These are phyloP conservation scores for Periglandula ipomoeae DNA, from an alignment of 2,329 filamentous ascomycete species.

Conservation along the genomic window DNA sequence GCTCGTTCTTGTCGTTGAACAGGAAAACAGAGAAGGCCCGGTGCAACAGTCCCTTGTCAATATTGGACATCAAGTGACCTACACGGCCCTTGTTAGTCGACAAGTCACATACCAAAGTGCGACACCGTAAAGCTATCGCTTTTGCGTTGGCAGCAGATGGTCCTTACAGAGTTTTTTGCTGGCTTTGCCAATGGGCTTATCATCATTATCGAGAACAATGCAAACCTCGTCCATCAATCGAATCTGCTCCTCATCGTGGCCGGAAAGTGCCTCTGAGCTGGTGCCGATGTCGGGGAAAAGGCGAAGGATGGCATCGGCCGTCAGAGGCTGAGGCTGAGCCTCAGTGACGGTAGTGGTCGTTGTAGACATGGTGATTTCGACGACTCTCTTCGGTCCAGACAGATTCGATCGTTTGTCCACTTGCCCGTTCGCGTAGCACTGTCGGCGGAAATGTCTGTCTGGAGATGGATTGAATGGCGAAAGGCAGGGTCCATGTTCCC, in stretches of 20 bases:
- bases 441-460: not conserved
- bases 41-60: conserved; percentile 89
- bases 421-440: not conserved
- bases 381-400: not conserved
- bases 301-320: conserved; percentile 74
- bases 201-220: conserved; percentile 90
- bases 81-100: conserved; percentile 5
- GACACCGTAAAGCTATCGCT: too few species aligned
- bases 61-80: conserved; percentile 99
- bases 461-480: not conserved
- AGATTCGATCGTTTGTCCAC: not conserved
- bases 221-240: conserved; percentile 98
- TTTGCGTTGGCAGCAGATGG: too few species aligned
- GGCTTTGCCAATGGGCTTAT: conserved; percentile 85
- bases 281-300: conserved; percentile 80
- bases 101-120: not conserved
- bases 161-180: conserved; percentile 93
- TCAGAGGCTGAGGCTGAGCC: conserved; percentile 52
- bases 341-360: conserved; percentile 32
- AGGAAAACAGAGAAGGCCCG: conserved; percentile 97
- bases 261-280: conserved; percentile 65
- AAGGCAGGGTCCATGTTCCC: not conserved
- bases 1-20: conserved; percentile 86
- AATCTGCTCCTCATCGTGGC: conserved; percentile 96
- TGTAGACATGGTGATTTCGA: conserved; percentile 19